Percentiles rank a stretch among this genome's conserved stretches.
phyloP scores from a whole-genome alignment of 345 rosid genomes.

The Populus simonii region DNA sequence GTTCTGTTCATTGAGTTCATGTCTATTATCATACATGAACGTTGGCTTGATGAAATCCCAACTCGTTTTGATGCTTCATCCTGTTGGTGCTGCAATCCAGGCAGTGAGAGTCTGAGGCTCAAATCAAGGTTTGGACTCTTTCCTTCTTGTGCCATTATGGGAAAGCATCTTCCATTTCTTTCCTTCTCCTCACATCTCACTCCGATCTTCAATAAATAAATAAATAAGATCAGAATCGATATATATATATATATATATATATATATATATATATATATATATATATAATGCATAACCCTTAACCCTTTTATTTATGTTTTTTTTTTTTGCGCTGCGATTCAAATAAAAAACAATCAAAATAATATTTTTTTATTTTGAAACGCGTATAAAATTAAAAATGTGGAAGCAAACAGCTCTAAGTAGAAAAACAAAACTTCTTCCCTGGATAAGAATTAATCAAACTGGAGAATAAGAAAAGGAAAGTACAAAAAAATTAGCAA shows the following conservation, averaged over 20 bases:
- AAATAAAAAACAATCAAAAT: too few species aligned
- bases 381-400: too few species aligned
- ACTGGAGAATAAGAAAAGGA: not conserved
- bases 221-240: not conserved
- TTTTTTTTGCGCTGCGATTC: too few species aligned
- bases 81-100: not conserved
- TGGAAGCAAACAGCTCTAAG: too few species aligned
- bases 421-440: too few species aligned
- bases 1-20: not conserved
- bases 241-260: too few species aligned
- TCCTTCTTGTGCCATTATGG: not conserved
- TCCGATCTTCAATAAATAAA: not conserved
- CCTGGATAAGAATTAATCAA: not conserved
- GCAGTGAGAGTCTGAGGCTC: slow-evolving; percentile 13
- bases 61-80: not conserved
- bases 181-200: not conserved
- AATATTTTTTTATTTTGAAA: too few species aligned
- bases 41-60: not conserved
- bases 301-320: too few species aligned
- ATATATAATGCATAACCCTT: too few species aligned
- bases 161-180: not conserved
- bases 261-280: too few species aligned
- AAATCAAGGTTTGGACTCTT: slow-evolving; percentile 6
- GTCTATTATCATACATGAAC: slow-evolving; percentile 12
- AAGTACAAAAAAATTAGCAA: too few species aligned